phyloP scores from a whole-genome alignment of 768 basidiomycete genomes.

The Brasilioporus rufonigricans region DNA sequence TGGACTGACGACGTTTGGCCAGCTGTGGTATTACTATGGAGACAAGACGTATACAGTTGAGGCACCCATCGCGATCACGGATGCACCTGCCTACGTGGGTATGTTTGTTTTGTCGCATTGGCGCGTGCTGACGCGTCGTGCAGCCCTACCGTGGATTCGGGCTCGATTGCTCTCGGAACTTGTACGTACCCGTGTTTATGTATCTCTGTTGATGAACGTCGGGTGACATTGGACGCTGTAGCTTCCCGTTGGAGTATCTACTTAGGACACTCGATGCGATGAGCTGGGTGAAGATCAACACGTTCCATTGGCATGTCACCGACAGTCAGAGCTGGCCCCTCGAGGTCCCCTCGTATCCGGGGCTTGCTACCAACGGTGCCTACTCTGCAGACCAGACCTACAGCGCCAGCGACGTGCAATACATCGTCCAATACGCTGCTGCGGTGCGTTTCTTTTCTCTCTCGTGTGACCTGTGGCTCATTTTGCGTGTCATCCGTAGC shows the following conservation, averaged over 20 bases:
- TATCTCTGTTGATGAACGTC: not conserved
- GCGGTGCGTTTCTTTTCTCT: constrained; percentile 45
- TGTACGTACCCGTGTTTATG: constrained; percentile 30
- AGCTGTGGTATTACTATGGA: constrained; percentile 45
- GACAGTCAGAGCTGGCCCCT: constrained; percentile 84
- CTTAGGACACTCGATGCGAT: constrained; percentile 50
- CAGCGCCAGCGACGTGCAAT: constrained; percentile 50
- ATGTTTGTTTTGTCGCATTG: no score
- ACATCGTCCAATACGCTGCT: constrained; percentile 66
- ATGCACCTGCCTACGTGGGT: constrained; percentile 46
- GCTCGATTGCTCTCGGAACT: constrained; percentile 49
- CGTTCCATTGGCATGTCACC: constrained; percentile 82
- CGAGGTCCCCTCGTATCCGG: constrained; percentile 55
- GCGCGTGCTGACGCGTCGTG: not conserved
- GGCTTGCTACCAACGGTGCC: constrained; percentile 61
- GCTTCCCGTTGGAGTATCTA: constrained; percentile 39
- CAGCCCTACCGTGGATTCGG: constrained; percentile 41
- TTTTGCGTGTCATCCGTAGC: constrained; percentile 34
- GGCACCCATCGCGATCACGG: constrained; percentile 41
- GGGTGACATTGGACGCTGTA: constrained; percentile 6
- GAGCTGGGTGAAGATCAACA: constrained; percentile 58
- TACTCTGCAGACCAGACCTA: constrained; percentile 61
- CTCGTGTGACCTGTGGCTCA: not conserved
- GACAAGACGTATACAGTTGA: constrained; percentile 37
- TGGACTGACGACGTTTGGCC: constrained; percentile 55